Conservation (phyloP, 2,329 filamentous ascomycete genomes). For the Apiospora pterosperma region DNA sequence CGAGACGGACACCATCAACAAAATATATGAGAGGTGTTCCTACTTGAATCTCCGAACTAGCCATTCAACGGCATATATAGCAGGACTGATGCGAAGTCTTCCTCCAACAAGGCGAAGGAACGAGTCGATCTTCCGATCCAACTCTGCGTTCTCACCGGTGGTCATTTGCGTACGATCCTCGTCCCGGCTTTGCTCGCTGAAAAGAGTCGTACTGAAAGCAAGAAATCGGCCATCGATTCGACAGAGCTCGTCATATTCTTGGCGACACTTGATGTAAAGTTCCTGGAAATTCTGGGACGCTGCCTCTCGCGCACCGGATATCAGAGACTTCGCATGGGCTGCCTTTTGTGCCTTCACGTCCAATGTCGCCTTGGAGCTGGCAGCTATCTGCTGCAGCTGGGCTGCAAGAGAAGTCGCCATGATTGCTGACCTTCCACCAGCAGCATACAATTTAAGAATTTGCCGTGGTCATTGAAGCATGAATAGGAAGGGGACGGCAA, state of each 20-base stretch:
- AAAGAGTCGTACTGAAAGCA: slow-evolving; percentile 73
- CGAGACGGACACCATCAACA: neutral
- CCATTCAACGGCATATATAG: slow-evolving; percentile 92
- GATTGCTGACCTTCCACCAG: slow-evolving; percentile 8
- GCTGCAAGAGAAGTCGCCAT: slow-evolving; percentile 88
- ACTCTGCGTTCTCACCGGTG: slow-evolving; percentile 72
- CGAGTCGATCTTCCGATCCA: slow-evolving; percentile 73
- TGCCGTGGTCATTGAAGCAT: neutral
- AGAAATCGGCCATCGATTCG: slow-evolving; percentile 77
- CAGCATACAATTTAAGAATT: neutral
- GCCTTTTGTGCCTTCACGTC: slow-evolving; percentile 91
- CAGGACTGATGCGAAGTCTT: slow-evolving; percentile 77
- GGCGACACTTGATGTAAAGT: slow-evolving; percentile 79
- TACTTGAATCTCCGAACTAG: slow-evolving; percentile 86
- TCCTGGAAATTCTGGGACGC: slow-evolving; percentile 87
- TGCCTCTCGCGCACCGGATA: slow-evolving; percentile 85
- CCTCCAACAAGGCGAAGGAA: slow-evolving; percentile 80
- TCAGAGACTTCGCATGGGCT: slow-evolving; percentile 88
- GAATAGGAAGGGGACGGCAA: neutral
- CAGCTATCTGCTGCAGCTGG: slow-evolving; percentile 90
- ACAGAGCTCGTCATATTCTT: slow-evolving; percentile 90
- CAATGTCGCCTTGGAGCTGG: slow-evolving; percentile 83
- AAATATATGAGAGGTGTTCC: neutral
- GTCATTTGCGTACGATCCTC: slow-evolving; percentile 87
- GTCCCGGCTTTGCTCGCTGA: slow-evolving; percentile 88